Evolutionary conservation across 2,329 filamentous ascomycete species (phyloP), one percentile per base, ranked within the genome.

Genomic region (Triangularia setosa): DNA sequence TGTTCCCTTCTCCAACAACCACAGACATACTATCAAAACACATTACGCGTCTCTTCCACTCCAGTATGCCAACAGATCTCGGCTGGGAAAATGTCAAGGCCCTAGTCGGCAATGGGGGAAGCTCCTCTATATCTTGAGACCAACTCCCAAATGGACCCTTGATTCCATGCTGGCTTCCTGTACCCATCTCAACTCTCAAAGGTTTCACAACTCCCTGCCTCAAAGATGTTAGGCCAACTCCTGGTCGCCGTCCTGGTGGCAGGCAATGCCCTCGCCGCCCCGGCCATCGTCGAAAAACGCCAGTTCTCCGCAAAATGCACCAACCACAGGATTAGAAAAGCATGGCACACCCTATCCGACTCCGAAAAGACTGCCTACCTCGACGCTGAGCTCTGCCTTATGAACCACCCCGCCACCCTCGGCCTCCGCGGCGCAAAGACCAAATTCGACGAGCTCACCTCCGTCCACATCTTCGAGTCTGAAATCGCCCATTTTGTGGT

Each of bases 331-430:
- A 5, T 55, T 11, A 25, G 52, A 27, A 55, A 55, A 16, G 52
- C 52, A 27, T 55, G 73, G 73, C 72, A 72, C 62, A 72, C 65
- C 6, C 64, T 74, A 8, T 69, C 63, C 44, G 64, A 66, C 52
- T 18, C 57, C 16, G 68, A 74, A 25, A 71, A 70, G 60, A 62
- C 55, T 5, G 67, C 53, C 14, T 74, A 74, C 65, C 65, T 73
- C 64, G 61, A 71, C 9, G 73, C 72, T 16, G 72, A 73, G 58
- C 66, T 71, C 3, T 74, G 73, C 55, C 56, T 74, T 3, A 73
- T 73, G 70, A 52, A 61, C 6, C 64, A 63, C 21, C 70, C 71
- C 1, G 68, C 67, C 2, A 62, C 16, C 4, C 67, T 72, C 0
- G 64, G 59, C 16, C 66, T 71, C 4, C 65, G 64, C 12, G 71